phyloP scores from a whole-genome alignment of 129 eudicot species.

The Helichrysum umbraculigerum region DNA sequence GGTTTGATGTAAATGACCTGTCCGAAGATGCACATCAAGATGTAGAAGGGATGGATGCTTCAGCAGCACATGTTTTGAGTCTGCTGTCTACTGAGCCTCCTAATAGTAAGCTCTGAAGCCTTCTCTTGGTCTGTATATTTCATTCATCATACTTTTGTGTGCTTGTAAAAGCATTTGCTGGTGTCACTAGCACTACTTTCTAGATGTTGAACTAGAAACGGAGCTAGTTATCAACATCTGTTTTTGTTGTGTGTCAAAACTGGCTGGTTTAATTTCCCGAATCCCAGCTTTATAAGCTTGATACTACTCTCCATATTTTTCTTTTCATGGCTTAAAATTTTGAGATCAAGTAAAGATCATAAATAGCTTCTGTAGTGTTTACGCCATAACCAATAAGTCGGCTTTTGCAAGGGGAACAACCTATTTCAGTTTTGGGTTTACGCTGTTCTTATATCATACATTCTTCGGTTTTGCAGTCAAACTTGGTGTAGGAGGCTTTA shows the following conservation, averaged over 20 bases:
- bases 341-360: no score
- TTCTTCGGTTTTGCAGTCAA: slow-evolving; percentile 51
- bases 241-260: slow-evolving; percentile 6
- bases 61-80: slow-evolving; percentile 82
- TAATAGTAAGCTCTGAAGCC: slow-evolving; percentile 46
- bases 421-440: slow-evolving; percentile 4
- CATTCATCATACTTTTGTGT: slow-evolving; percentile 1
- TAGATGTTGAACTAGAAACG: slow-evolving; percentile 2
- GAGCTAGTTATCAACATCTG: background rate
- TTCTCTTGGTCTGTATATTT: background rate
- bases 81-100: slow-evolving; percentile 73
- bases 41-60: slow-evolving; percentile 76
- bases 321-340: no score
- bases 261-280: background rate
- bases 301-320: no score
- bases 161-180: background rate
- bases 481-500: slow-evolving; percentile 88
- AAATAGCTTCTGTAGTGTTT: no score
- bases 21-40: slow-evolving; percentile 78
- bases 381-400: background rate
- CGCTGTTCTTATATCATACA: background rate
- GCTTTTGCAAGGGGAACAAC: background rate
- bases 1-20: slow-evolving; percentile 81
- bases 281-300: no score
- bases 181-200: background rate